Evolutionary conservation across 352 stramenopile species (phyloP).

Genomic region (Pythium volutum): DNA sequence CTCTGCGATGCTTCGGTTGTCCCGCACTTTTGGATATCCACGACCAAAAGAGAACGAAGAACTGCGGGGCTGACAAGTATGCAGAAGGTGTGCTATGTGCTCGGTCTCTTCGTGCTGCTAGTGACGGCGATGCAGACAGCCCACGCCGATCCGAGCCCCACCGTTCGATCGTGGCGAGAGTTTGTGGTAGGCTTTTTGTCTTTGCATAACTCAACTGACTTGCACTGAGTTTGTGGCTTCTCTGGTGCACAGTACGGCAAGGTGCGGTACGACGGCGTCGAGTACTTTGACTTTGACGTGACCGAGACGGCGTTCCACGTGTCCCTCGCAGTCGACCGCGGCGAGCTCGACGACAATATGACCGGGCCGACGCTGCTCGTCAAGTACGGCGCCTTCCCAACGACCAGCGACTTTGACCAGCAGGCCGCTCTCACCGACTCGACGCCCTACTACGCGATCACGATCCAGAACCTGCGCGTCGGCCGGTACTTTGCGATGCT

Average conservation of each 20-base stretch:
- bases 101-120: not conserved
- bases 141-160: not conserved
- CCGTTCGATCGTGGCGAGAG: slow-evolving; percentile 15
- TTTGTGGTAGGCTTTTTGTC: slow-evolving; percentile 13
- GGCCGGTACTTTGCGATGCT: slow-evolving; percentile 27
- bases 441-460: slow-evolving; percentile 9
- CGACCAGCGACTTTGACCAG: slow-evolving; percentile 24
- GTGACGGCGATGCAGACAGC: not conserved
- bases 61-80: not conserved
- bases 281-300: slow-evolving; percentile 38
- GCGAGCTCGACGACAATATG: slow-evolving; percentile 9
- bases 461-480: slow-evolving; percentile 27
- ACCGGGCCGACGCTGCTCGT: slow-evolving; percentile 23
- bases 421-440: slow-evolving; percentile 19
- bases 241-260: slow-evolving; percentile 20
- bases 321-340: slow-evolving; percentile 21
- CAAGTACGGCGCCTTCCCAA: slow-evolving; percentile 30
- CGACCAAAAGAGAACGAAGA: not conserved
- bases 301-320: slow-evolving; percentile 15
- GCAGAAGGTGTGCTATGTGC: not conserved
- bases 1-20: not conserved
- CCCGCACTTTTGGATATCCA: not conserved
- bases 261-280: slow-evolving; percentile 26
- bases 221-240: not conserved
- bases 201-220: not conserved